phyloP scores from a whole-genome alignment of 805 yeast genomes.

The Teunomyces aglyptinius region DNA sequence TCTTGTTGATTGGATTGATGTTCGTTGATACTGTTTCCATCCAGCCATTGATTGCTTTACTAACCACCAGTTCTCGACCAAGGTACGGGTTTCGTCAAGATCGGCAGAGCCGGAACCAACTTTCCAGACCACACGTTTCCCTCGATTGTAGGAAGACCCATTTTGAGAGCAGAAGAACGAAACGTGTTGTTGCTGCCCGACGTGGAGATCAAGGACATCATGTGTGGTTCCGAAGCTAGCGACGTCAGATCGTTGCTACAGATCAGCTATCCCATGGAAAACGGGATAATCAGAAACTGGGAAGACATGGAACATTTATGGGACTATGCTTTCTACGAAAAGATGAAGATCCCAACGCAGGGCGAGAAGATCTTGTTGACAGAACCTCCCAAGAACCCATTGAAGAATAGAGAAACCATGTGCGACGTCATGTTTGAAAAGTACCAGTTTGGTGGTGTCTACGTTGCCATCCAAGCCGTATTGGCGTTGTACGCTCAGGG shows the following conservation, averaged over 20 bases:
- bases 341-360: constrained; percentile 71
- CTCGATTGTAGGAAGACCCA: constrained; percentile 96
- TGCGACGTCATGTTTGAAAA: constrained; percentile 91
- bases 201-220: constrained; percentile 85
- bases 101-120: constrained; percentile 95
- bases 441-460: constrained; percentile 87
- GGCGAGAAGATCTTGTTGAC: constrained; percentile 85
- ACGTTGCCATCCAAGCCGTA: constrained; percentile 97
- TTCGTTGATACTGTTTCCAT: background rate
- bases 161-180: constrained; percentile 93
- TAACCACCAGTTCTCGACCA: constrained; percentile 77
- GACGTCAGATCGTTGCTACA: constrained; percentile 87
- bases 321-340: constrained; percentile 95
- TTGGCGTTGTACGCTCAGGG: constrained; percentile 97
- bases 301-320: constrained; percentile 98
- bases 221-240: constrained; percentile 97
- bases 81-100: constrained; percentile 97
- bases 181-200: constrained; percentile 50
- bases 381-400: constrained; percentile 98
- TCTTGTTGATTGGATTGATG: background rate
- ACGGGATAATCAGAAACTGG: constrained; percentile 96
- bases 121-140: constrained; percentile 98
- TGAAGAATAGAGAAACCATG: constrained; percentile 87
- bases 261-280: constrained; percentile 97
- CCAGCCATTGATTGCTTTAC: constrained; percentile 11